Conservation (phyloP, 352 stramenopile genomes). For the Phytophthora kernoviae region DNA sequence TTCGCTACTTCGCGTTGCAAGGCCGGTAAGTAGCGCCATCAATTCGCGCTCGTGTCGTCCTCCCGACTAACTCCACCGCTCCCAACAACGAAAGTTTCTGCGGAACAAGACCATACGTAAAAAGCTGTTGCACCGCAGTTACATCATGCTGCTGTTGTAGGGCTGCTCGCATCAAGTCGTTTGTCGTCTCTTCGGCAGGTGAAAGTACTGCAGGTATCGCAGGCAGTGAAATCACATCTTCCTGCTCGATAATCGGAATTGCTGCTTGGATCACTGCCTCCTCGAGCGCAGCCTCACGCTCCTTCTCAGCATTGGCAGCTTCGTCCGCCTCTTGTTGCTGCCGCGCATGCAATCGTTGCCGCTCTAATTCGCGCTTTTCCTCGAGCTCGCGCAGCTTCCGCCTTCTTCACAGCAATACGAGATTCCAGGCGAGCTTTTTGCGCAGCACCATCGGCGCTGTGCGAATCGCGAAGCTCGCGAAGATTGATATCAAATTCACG, state of each 20-base stretch:
- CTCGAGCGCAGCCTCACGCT: constrained; percentile 30
- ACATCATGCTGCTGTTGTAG: constrained; percentile 55
- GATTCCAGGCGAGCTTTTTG: constrained; percentile 79
- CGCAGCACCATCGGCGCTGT: constrained; percentile 55
- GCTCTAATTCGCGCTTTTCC: constrained; percentile 65
- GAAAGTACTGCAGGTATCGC: constrained; percentile 8
- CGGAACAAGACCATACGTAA: constrained; percentile 53
- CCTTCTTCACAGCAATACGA: constrained; percentile 71
- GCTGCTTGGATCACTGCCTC: constrained; percentile 19
- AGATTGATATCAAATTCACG: constrained; percentile 72
- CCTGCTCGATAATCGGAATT: constrained; percentile 5
- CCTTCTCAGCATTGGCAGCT: constrained; percentile 37
- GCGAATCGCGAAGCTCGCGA: constrained; percentile 53
- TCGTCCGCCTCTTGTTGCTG: constrained; percentile 49
- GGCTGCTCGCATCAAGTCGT: constrained; percentile 9
- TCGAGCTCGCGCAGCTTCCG: constrained; percentile 78
- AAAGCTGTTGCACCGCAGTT: constrained; percentile 60
- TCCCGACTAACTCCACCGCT: constrained; percentile 63
- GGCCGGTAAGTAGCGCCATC: constrained; percentile 34
- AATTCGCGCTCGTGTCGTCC: constrained; percentile 60
- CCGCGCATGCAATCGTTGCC: constrained; percentile 46
- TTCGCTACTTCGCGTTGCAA: constrained; percentile 28
- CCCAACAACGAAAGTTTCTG: constrained; percentile 54
- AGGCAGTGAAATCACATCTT: background rate
- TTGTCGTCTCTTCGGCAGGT: constrained; percentile 17